Conservation (phyloP, 169 alveolate species). For the Plasmodium coatneyi region DNA sequence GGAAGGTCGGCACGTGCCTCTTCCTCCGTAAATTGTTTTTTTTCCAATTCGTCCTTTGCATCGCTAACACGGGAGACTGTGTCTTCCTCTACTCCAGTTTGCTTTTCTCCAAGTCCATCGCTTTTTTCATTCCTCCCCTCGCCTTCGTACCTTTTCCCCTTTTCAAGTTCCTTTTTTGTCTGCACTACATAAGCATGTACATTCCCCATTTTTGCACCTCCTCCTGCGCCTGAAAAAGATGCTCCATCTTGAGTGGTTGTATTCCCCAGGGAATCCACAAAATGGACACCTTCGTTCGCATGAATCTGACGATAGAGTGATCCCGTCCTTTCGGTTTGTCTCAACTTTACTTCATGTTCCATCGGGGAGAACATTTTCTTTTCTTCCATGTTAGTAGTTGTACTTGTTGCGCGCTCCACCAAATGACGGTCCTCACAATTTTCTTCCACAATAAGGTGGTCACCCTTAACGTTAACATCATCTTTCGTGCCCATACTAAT, state of each 20-base stretch:
- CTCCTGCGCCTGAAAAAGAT: not conserved
- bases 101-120: not conserved
- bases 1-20: not conserved
- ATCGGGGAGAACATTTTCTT: not conserved
- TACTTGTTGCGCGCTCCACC: not conserved
- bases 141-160: not conserved
- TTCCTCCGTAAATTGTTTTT: not conserved
- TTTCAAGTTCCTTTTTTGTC: not conserved
- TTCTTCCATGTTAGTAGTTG: not conserved
- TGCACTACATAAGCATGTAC: not conserved
- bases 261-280: not conserved
- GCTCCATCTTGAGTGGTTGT: not conserved
- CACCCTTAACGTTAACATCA: not conserved
- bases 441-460: not conserved
- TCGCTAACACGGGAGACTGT: not conserved
- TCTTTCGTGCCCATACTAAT: conserved; percentile 15
- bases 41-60: conserved; percentile 1
- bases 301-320: not conserved
- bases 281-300: not conserved
- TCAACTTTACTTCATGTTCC: not conserved
- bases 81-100: not conserved
- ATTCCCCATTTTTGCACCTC: not conserved
- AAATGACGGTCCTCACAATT: not conserved
- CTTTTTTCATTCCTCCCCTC: not conserved
- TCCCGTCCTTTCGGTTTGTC: not conserved